These are phyloP conservation scores for Cordia subcordata DNA, from an alignment of 257 asterid genomes.

Conservation along the genomic window DNA sequence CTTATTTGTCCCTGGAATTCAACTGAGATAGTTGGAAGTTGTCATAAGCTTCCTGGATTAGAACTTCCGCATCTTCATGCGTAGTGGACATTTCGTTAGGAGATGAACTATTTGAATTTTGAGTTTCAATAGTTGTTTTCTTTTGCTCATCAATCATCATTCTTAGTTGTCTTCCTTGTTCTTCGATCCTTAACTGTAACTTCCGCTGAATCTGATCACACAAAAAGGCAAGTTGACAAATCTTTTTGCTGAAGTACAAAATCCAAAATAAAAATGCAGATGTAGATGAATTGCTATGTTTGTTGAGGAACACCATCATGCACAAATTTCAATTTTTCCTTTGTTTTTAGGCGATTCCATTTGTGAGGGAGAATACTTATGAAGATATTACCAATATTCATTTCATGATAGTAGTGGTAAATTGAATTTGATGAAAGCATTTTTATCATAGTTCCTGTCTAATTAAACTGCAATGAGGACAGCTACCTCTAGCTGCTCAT, in stretches of 20 bases:
- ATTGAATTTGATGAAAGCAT: neutral
- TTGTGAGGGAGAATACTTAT: too few species aligned
- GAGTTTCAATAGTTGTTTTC: slow-evolving; percentile 31
- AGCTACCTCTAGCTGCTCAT: slow-evolving; percentile 83
- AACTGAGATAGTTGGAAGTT: slow-evolving; percentile 36
- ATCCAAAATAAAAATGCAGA: neutral
- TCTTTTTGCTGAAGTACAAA: neutral
- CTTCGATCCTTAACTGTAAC: slow-evolving; percentile 68
- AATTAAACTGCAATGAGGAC: neutral
- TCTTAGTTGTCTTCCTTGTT: slow-evolving; percentile 58
- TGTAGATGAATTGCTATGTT: neutral
- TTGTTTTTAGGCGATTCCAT: too few species aligned
- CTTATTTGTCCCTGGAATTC: slow-evolving; percentile 12
- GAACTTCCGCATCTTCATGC: slow-evolving; percentile 31
- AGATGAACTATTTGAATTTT: slow-evolving; percentile 24
- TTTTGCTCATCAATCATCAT: slow-evolving; percentile 64
- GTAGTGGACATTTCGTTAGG: slow-evolving; percentile 24
- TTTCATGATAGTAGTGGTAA: neutral
- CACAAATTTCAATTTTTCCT: too few species aligned
- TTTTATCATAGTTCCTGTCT: neutral
- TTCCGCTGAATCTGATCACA: slow-evolving; percentile 46
- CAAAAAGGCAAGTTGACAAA: neutral
- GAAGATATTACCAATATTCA: too few species aligned
- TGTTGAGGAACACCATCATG: too few species aligned
- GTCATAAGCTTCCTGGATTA: slow-evolving; percentile 32